A percentile compares a stretch with the other conserved stretches of the same genome.
Evolutionary conservation across 768 basidiomycete species (phyloP).

Genomic region (Filobasidium floriforme): DNA sequence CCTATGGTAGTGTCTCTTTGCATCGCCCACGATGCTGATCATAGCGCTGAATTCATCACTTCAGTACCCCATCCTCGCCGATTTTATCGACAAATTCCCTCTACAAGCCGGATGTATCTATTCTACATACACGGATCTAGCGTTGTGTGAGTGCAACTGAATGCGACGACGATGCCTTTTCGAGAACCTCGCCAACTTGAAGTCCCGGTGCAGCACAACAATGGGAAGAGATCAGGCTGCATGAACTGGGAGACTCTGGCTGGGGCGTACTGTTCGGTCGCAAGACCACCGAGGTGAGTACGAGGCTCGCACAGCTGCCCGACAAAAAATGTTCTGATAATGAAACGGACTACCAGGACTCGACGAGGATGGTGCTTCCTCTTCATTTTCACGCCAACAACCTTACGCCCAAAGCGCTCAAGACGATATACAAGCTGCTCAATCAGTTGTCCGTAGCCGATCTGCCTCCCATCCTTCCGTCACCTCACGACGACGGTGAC

Average conservation of each 20-base stretch:
- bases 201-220: conserved; percentile 31
- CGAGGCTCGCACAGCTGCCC: too few species aligned
- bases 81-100: conserved; percentile 29
- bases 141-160: conserved; percentile 32
- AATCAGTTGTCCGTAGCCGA: conserved; percentile 5
- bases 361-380: conserved; percentile 36
- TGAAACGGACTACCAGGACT: conserved; percentile 27
- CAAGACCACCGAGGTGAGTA: conserved; percentile 31
- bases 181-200: neutral
- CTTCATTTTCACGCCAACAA: conserved; percentile 38
- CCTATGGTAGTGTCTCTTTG: too few species aligned
- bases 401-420: conserved; percentile 35
- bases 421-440: conserved; percentile 31
- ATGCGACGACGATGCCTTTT: neutral
- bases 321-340: neutral
- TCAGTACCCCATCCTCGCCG: conserved; percentile 24
- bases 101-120: conserved; percentile 39
- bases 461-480: conserved; percentile 26
- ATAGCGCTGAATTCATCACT: neutral
- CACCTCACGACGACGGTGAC: conserved; percentile 6
- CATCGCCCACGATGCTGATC: neutral
- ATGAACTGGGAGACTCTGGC: conserved; percentile 24
- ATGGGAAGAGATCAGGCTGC: conserved; percentile 38
- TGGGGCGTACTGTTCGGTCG: conserved; percentile 41
- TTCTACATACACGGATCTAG: conserved; percentile 38